Base-by-base conservation (phyloP, 768 basidiomycete species). In the Mrakia blollopis region DNA sequence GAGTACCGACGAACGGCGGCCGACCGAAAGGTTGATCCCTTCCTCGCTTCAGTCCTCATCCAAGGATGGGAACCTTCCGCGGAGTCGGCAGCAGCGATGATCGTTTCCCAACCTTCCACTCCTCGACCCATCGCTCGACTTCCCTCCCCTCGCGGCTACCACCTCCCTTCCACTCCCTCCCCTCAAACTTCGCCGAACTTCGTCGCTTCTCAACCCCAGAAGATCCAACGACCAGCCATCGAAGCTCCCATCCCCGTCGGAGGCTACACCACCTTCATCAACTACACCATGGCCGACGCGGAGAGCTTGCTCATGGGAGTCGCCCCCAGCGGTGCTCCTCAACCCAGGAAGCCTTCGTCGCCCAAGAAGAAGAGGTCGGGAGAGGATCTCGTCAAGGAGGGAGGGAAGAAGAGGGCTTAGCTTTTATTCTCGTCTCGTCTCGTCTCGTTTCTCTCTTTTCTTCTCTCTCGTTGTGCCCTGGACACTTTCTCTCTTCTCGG, bases 281-380 rank as follows among this genome's bases (percentile, higher is more conserved):
- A 84, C 78, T 84, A 82, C 74, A 84, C 83, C 11, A 73, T 79
- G 30, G 80, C 82, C n/a, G 83, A 84, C 71, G 83, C 82, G 14
- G 81, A 81, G 70, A 81, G 81, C 76, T 78, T 84, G 8, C 78
- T 82, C 69, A 81, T 81, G 10, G 83, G 82, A 44, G 83, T 84
- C 23, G 83, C 83, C 25, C 83, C 83, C 2, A 79, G 78, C 69
- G 83, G 83, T 25, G 65, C 65, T 25, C 65, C 30, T 14, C 60
- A 50, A 14, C 63, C 73, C 5, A 32, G 54, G 35, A 74, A 61
- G 57, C 50, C 54, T 61, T 44, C 61, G 28, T 52, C 35, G 54
- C 47, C 44, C n/a, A 72, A 37, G 30, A 35, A 72, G 37, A 60
- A 60, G 47, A 72, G 70, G 50, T 47, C 44, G 21, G 65, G 37